Conservation (phyloP, 1,139 yeast species). For the Pneumocystis murina region DNA sequence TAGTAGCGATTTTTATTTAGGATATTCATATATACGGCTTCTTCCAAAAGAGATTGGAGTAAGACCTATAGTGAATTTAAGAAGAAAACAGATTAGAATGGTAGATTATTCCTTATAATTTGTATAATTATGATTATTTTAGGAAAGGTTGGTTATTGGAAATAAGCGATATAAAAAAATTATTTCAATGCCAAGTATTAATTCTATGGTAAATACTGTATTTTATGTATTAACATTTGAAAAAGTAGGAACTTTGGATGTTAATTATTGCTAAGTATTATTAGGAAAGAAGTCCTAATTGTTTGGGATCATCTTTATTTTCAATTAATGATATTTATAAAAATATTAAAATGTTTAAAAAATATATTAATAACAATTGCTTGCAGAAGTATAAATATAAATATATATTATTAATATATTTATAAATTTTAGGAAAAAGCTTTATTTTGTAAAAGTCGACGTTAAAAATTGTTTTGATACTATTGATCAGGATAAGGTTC, state of each 20-base stretch:
- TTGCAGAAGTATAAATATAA: slow-evolving; percentile 3
- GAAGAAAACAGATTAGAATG: slow-evolving; percentile 7
- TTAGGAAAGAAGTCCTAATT: slow-evolving; percentile 20
- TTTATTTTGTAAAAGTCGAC: slow-evolving; percentile 58
- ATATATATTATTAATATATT: slow-evolving; percentile 12
- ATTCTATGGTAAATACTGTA: slow-evolving; percentile 7
- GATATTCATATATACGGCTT: slow-evolving; percentile 16
- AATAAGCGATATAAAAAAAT: neutral
- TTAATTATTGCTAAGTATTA: slow-evolving; percentile 10
- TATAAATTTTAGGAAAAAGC: slow-evolving; percentile 22
- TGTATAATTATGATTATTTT: neutral
- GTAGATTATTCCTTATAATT: neutral
- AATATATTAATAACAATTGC: slow-evolving; percentile 7
- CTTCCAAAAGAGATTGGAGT: slow-evolving; percentile 20
- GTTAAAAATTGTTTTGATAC: slow-evolving; percentile 68
- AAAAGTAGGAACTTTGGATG: neutral
- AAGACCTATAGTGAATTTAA: slow-evolving; percentile 20
- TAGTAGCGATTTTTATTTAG: slow-evolving; percentile 3
- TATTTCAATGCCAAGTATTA: slow-evolving; percentile 7
- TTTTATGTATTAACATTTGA: slow-evolving; percentile 6
- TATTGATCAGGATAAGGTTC: slow-evolving; percentile 14
- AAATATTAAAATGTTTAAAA: slow-evolving; percentile 6
- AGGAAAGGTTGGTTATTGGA: neutral
- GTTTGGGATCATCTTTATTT: slow-evolving; percentile 11
- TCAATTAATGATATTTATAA: slow-evolving; percentile 6